Base-by-base conservation (phyloP, 495 filamentous ascomycete species). In the Penicillium steckii region DNA sequence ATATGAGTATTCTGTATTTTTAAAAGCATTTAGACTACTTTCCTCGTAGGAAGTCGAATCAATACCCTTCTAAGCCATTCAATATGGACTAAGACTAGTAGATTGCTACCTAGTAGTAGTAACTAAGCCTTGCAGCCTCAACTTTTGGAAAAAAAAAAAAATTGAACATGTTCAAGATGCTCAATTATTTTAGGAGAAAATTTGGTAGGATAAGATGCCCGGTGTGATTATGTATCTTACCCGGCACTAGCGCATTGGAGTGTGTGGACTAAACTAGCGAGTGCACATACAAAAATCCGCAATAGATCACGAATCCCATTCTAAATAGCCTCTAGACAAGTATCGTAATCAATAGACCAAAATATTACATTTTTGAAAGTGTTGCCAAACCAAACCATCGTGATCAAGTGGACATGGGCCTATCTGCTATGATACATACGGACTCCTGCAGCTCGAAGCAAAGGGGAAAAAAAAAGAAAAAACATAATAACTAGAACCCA, bases 401-500 rank as follows among this genome's bases (percentile, higher is more conserved):
- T 60, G 44, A 46, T 52, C 68, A 44, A 15, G 21, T 15, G 53
- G 62, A 42, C 70, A 76, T 55, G 56, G 66, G 17, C 58, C 56
- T 47, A 61, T 60, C 37, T 56, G 43, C 32, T 48, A 64, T 30
- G 57, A 52, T 58, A 62, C 60, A 62, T 56, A 48, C 51, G 35
- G 33, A 50, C 38, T 55, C 55, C 51, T 52, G 38, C 40, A 38
- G 48, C 48, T 52, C 21, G 22, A 50, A 53, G 48, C 54, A 53
- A 50, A 44, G 38, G 8, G n/a, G 25, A 38, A 13, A 44, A 48
- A 24, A 25, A 51, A 53, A 46, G n/a, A 29, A 21, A 43, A 19
- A 33, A 23, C n/a, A n/a, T n/a, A n/a, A n/a, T n/a, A n/a, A n/a
- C n/a, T n/a, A n/a, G n/a, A 19, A 35, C 18, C 12, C 37, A 19